Evolutionary conservation across 2,329 filamentous ascomycete genomes (phyloP).

Genomic region (Sporothrix brunneoviolacea): DNA sequence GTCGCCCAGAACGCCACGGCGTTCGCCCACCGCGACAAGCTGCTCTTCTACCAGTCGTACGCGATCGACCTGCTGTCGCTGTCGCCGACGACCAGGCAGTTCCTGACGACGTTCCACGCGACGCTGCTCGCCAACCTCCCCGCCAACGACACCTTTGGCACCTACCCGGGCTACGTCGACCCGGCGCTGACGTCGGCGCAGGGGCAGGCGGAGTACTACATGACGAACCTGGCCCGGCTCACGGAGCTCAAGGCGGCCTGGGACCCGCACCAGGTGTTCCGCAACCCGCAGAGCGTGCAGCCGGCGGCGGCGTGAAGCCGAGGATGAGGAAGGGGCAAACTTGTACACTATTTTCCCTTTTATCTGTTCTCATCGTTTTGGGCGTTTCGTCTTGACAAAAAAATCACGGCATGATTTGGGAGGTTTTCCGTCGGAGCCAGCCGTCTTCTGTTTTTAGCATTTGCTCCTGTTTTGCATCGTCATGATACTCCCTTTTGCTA

Average conservation of each 20-base stretch:
- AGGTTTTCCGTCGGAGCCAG: too few relatives aligned
- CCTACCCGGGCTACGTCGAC: slow-evolving; percentile 61
- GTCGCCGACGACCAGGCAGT: slow-evolving; percentile 39
- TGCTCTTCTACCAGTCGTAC: slow-evolving; percentile 59
- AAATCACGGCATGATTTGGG: too few relatives aligned
- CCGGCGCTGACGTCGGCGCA: slow-evolving; percentile 32
- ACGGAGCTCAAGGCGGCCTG: slow-evolving; percentile 43
- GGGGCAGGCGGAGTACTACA: slow-evolving; percentile 49
- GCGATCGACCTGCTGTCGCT: slow-evolving; percentile 44
- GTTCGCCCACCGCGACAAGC: slow-evolving; percentile 57
- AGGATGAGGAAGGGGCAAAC: too few relatives aligned
- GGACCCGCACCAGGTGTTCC: slow-evolving; percentile 50
- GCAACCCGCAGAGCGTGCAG: slow-evolving; percentile 50
- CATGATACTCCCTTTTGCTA: too few relatives aligned
- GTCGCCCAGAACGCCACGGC: slow-evolving; percentile 49
- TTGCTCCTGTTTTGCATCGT: too few relatives aligned
- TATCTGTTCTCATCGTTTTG: too few relatives aligned
- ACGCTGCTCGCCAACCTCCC: slow-evolving; percentile 31
- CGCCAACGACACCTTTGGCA: slow-evolving; percentile 31
- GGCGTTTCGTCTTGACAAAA: too few relatives aligned
- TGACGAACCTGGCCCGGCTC: slow-evolving; percentile 41
- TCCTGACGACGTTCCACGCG: slow-evolving; percentile 46
- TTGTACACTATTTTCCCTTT: too few relatives aligned
- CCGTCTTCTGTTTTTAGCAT: too few relatives aligned
- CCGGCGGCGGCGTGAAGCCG: background rate